Evolutionary conservation across 495 filamentous ascomycete species (phyloP), one percentile per base, ranked within the genome.

Genomic region (Penicillium cinerascens): DNA sequence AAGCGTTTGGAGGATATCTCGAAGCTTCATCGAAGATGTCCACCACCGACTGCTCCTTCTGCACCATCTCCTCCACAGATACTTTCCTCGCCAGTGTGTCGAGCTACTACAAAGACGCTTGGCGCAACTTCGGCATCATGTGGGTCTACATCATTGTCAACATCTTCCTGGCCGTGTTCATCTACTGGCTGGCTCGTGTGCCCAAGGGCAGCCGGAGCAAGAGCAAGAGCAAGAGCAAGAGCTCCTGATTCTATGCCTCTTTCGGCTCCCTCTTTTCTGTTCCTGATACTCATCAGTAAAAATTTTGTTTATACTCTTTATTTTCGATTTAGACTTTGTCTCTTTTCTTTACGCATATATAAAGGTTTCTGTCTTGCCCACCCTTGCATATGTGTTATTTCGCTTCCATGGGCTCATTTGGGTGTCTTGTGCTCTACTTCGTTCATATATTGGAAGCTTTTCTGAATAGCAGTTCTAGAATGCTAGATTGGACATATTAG

Each of bases 171-270:
- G 89, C 88, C 0, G 73, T 92, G 10, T 72, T 74, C 49, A 73
- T 95, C 38, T 95, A 93, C 78, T 95, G 86, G 85, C 70, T 90
- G 49, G 82, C 81, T 17, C 74, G 90, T 41, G 86, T 95, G 44
- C 87, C 87, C 16, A 92, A 91, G 81, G 65, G 62, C 21, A 66
- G 59, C 33, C 68, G 64, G 47, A 33, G 2, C 29, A 33, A 75
- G 67, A 33, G 1, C 29, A 33, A 75, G 67, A 33, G 1, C 29
- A 33, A 33, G 29, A 59, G 48, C 27, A 42, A 51, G 47, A 56
- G 57, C 20, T 47, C 47, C 37, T 40, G n/a, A 22, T 51, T 44
- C 47, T 15, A 13, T 42, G 25, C 49, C 33, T 45, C 35, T 50
- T 53, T 18, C 15, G 9, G 37, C 33, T 45, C 29, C 50, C 16